Percentiles rank a stretch among this genome's conserved stretches.
These are phyloP conservation scores for Blepharisma undulans DNA, from an alignment of 169 alveolate genomes.

Conservation along the genomic window DNA sequence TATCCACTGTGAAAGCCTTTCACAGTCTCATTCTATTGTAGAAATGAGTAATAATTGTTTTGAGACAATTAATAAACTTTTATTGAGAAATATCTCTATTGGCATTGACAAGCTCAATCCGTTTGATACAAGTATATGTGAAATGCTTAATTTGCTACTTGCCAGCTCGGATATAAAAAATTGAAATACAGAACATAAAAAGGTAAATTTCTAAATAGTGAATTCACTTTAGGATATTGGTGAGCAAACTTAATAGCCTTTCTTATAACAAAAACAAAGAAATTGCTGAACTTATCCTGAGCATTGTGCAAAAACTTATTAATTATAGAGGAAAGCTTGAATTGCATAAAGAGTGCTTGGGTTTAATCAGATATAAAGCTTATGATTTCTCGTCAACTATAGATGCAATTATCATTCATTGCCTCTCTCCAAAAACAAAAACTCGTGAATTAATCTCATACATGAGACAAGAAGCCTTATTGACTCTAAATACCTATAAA, in stretches of 20 bases:
- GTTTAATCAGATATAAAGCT: neutral
- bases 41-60: neutral
- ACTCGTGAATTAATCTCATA: neutral
- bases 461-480: neutral
- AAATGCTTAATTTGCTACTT: neutral
- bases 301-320: neutral
- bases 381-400: neutral
- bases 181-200: neutral
- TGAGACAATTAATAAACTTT: neutral
- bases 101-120: neutral
- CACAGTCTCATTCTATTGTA: neutral
- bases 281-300: neutral
- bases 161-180: neutral
- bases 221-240: neutral
- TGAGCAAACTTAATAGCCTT: neutral
- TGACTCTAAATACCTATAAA: neutral
- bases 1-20: neutral
- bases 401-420: neutral
- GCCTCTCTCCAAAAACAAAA: neutral
- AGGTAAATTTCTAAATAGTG: neutral
- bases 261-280: neutral
- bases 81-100: neutral
- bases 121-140: neutral
- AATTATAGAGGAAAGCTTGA: neutral
- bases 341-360: neutral